A percentile compares a stretch with the other conserved stretches of the same genome.
Evolutionary conservation across 345 rosid species (phyloP).

Genomic region (Citrus mangshanensis): DNA sequence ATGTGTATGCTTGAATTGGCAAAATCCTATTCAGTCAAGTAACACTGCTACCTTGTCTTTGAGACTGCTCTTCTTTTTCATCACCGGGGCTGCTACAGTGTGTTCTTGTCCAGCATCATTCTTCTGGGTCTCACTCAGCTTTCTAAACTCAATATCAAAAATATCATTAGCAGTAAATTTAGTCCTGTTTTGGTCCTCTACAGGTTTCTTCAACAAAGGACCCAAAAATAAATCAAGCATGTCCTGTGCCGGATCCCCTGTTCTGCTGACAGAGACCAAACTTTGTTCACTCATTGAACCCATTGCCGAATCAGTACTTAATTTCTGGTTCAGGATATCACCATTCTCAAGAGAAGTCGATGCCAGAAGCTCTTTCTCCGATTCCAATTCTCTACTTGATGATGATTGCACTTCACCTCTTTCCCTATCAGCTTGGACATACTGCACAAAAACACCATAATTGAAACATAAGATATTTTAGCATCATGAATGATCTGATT

Average conservation of each 20-base stretch:
- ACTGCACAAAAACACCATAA: slow-evolving; percentile 30
- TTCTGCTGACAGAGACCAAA: slow-evolving; percentile 4
- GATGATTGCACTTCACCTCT: slow-evolving; percentile 4
- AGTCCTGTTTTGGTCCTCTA: slow-evolving; percentile 17
- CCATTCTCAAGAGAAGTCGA: neutral
- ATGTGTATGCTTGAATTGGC: neutral
- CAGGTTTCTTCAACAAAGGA: slow-evolving; percentile 47
- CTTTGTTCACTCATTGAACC: slow-evolving; percentile 10
- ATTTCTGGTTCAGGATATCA: slow-evolving; percentile 4
- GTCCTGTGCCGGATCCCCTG: slow-evolving; percentile 49
- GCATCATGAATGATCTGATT: neutral
- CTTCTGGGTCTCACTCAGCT: neutral
- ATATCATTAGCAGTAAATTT: slow-evolving; percentile 14
- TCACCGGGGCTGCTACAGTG: slow-evolving; percentile 7
- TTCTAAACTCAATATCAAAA: slow-evolving; percentile 13
- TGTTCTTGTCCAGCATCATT: slow-evolving; percentile 23
- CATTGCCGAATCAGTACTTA: slow-evolving; percentile 2
- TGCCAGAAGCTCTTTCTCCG: slow-evolving; percentile 3
- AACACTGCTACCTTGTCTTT: slow-evolving; percentile 47
- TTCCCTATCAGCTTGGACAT: slow-evolving; percentile 28
- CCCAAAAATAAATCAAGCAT: slow-evolving; percentile 60
- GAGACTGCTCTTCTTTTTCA: slow-evolving; percentile 49
- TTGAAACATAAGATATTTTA: neutral
- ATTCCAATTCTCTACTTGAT: slow-evolving; percentile 6
- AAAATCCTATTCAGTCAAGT: slow-evolving; percentile 27